Percentiles rank a stretch among this genome's conserved stretches.
phyloP scores from a whole-genome alignment of 129 eudicot species.

The Dittrichia graveolens region DNA sequence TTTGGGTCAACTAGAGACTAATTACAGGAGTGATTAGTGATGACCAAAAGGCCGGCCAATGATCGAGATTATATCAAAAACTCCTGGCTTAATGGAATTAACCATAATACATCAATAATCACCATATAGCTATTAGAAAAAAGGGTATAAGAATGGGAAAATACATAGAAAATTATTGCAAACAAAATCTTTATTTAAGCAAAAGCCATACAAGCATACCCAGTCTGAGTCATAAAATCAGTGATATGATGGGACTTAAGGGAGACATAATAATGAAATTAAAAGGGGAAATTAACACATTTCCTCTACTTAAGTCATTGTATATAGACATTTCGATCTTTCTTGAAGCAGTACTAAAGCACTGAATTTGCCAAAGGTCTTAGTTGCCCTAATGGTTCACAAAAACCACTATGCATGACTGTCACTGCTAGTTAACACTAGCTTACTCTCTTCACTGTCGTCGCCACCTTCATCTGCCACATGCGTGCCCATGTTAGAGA shows the following conservation, averaged over 20 bases:
- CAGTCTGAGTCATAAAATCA: not conserved
- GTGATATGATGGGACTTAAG: constrained; percentile 13
- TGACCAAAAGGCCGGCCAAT: not conserved
- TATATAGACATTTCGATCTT: constrained; percentile 8
- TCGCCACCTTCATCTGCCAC: constrained; percentile 22
- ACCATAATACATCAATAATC: constrained; percentile 5
- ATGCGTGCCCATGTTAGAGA: constrained; percentile 23
- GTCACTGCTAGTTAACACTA: not conserved
- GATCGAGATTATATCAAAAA: not conserved
- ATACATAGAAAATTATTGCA: constrained; percentile 7
- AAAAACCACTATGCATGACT: constrained; percentile 37
- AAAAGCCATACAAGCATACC: constrained; percentile 20
- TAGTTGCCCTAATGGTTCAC: constrained; percentile 51
- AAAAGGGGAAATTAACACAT: constrained; percentile 27
- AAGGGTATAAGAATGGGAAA: constrained; percentile 13
- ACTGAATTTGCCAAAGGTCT: constrained; percentile 46
- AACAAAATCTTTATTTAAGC: constrained; percentile 26
- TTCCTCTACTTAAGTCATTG: constrained; percentile 16
- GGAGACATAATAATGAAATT: constrained; percentile 6
- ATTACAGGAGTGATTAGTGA: not conserved
- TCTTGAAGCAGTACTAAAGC: constrained; percentile 15
- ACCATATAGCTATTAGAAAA: not conserved
- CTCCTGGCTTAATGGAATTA: not conserved
- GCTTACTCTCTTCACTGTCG: constrained; percentile 19
- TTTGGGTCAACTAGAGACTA: not conserved